A percentile compares a stretch with the other conserved stretches of the same genome.
These are phyloP conservation scores for Globisporangium orthogonon DNA, from an alignment of 352 stramenopile species.

Conservation along the genomic window DNA sequence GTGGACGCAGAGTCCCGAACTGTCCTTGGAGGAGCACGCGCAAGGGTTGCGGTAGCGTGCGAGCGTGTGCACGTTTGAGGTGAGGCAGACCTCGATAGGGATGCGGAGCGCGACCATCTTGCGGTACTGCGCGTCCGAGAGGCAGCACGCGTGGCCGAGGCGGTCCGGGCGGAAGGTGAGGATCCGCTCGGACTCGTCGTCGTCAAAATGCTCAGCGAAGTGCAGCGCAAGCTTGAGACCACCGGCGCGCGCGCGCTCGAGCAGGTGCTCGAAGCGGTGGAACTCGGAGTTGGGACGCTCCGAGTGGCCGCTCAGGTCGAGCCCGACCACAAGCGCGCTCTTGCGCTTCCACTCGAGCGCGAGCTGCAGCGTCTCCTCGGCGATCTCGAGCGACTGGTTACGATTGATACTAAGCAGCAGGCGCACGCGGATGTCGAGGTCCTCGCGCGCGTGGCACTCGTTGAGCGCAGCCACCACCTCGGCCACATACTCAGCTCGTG, in stretches of 20 bases:
- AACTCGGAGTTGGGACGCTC: slow-evolving; percentile 78
- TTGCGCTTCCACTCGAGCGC: slow-evolving; percentile 45
- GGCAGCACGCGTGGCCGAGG: slow-evolving; percentile 87
- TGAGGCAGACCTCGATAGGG: slow-evolving; percentile 91
- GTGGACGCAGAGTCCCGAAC: slow-evolving; percentile 44
- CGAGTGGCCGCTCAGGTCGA: slow-evolving; percentile 86
- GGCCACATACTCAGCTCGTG: slow-evolving; percentile 58
- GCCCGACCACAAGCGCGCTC: slow-evolving; percentile 62
- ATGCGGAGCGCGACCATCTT: slow-evolving; percentile 67
- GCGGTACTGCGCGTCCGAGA: slow-evolving; percentile 66
- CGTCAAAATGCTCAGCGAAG: slow-evolving; percentile 89
- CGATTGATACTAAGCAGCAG: slow-evolving; percentile 81
- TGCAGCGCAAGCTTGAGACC: slow-evolving; percentile 89
- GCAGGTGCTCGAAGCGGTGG: slow-evolving; percentile 65
- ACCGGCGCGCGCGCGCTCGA: slow-evolving; percentile 58
- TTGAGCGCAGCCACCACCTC: slow-evolving; percentile 62
- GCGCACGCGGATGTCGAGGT: slow-evolving; percentile 67
- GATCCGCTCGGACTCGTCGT: slow-evolving; percentile 74
- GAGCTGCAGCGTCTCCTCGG: slow-evolving; percentile 57
- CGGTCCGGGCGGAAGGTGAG: slow-evolving; percentile 88
- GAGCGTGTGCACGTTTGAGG: slow-evolving; percentile 92
- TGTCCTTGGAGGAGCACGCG: slow-evolving; percentile 34
- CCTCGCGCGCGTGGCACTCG: slow-evolving; percentile 43
- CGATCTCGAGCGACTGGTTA: slow-evolving; percentile 54
- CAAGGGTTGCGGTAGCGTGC: slow-evolving; percentile 53